Conservation (phyloP, 345 rosid genomes). For the Ceriops zippeliana region DNA sequence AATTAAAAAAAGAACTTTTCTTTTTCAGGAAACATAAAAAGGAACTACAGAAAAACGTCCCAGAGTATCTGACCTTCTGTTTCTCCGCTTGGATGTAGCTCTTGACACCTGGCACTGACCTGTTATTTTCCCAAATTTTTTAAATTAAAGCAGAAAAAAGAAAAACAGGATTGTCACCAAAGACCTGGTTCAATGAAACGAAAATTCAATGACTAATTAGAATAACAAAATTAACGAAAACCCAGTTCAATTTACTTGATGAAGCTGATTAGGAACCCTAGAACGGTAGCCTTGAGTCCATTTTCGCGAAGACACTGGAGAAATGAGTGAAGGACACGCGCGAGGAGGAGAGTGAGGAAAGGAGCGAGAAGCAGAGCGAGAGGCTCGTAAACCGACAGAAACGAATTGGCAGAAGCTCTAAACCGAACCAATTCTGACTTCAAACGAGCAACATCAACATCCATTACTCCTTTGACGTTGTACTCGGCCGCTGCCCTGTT, state of each 20-base stretch:
- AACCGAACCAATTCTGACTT: constrained; percentile 20
- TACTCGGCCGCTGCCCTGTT: background rate
- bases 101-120: constrained; percentile 82
- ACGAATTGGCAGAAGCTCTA: constrained; percentile 55
- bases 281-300: constrained; percentile 52
- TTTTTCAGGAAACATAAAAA: background rate
- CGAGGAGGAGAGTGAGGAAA: constrained; percentile 54
- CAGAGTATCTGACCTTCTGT: constrained; percentile 61
- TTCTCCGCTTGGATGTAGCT: constrained; percentile 80
- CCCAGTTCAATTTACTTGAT: constrained; percentile 48
- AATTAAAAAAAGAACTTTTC: background rate
- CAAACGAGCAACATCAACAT: background rate
- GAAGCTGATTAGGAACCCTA: constrained; percentile 49
- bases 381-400: constrained; percentile 69
- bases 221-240: background rate
- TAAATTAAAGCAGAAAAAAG: background rate
- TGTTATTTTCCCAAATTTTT: constrained; percentile 14
- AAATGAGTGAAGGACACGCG: constrained; percentile 47
- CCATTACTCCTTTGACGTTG: background rate
- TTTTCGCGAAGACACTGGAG: constrained; percentile 46
- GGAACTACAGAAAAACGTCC: constrained; percentile 1
- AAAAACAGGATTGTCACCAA: background rate
- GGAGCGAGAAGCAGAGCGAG: constrained; percentile 58
- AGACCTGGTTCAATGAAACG: background rate
- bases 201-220: background rate